Evolutionary conservation across 2,329 filamentous ascomycete genomes (phyloP), one percentile per base, ranked within the genome.

Genomic region (Aureobasidium sp.): DNA sequence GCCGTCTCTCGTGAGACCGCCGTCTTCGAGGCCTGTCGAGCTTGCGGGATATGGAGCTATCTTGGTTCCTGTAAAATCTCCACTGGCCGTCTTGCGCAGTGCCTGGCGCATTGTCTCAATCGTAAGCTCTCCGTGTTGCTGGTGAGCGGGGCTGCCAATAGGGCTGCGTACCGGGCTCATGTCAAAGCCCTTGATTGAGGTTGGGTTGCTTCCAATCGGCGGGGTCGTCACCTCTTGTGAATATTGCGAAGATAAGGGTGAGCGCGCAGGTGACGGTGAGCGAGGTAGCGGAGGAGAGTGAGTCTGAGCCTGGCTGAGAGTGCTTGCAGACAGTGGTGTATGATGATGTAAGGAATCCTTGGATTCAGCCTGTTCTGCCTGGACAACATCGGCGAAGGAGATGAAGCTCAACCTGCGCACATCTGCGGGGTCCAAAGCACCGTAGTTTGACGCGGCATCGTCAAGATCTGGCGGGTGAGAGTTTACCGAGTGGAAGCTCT

Each of bases 31-130:
- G 61, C 72, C 73, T 52, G 71, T 71, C 39, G 74, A 72, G 61
- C 73, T 75, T 65, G 74, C 63, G n/a, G 74, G 73, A 67, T 52
- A 58, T n/a, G 53, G 49, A 8, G 75, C 73, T 44, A 70, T 75
- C 44, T 62, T 62, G 55, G 70, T 69, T 39, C 77, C 76, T 42
- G 79, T 77, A 62, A 97, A 77, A 72, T 97, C 93, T 20, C 88
- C 85, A 74, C 91, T 96, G 48, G 87, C 90, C 15, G 91, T 96
- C 73, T 90, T 87, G 71, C 89, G 82, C 70, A 97, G 78, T 17
- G 91, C 92, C 75, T 97, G 91, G 58, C 87, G 83, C 92, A 97
- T 96, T 4, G 92, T 97, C 79, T 97, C 91, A 66, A 97, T 89
- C 63, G 89, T 91, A 64, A 97, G 78, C 65, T 96, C 92, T 29